phyloP scores from a whole-genome alignment of 805 yeast genomes.

The Wickerhamiella bombiphila region DNA sequence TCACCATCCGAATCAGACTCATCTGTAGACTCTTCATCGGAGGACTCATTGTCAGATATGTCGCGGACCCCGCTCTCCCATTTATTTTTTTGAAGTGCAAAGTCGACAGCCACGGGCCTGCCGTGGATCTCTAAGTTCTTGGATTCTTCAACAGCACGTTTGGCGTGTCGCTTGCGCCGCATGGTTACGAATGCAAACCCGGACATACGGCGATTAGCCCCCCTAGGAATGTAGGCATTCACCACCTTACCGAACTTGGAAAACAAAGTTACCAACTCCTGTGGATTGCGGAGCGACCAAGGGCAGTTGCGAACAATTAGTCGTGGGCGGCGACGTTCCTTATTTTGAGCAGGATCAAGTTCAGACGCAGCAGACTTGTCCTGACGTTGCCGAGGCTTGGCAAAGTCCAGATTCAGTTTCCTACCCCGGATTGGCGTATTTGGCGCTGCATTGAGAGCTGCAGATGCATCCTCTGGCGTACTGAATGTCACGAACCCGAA shows the following conservation, averaged over 20 bases:
- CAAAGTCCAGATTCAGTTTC: constrained; percentile 64
- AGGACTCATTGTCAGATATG: constrained; percentile 27
- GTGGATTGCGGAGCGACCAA: constrained; percentile 81
- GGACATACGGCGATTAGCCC: constrained; percentile 72
- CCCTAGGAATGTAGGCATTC: constrained; percentile 80
- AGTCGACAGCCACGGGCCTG: constrained; percentile 85
- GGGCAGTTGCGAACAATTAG: constrained; percentile 85
- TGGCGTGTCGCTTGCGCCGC: constrained; percentile 66
- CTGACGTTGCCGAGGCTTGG: constrained; percentile 78
- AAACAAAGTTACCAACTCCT: constrained; percentile 54
- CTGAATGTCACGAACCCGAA: constrained; percentile 92
- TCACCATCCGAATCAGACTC: constrained; percentile 14
- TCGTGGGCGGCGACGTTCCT: constrained; percentile 68
- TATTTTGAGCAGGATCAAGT: background rate
- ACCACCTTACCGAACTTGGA: constrained; percentile 69
- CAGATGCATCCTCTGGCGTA: constrained; percentile 64
- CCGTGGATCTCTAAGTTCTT: constrained; percentile 72
- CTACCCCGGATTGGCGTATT: constrained; percentile 51
- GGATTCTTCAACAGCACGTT: constrained; percentile 60
- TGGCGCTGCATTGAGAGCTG: constrained; percentile 57
- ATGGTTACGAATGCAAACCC: constrained; percentile 93
- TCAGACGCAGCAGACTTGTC: constrained; percentile 8
- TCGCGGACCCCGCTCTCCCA: constrained; percentile 47
- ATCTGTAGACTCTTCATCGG: constrained; percentile 27
- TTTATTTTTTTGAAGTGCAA: constrained; percentile 74